A percentile compares a stretch with the other conserved stretches of the same genome.
phyloP scores from a whole-genome alignment of 176 grass and related monocot species.

The Avena atlantica region DNA sequence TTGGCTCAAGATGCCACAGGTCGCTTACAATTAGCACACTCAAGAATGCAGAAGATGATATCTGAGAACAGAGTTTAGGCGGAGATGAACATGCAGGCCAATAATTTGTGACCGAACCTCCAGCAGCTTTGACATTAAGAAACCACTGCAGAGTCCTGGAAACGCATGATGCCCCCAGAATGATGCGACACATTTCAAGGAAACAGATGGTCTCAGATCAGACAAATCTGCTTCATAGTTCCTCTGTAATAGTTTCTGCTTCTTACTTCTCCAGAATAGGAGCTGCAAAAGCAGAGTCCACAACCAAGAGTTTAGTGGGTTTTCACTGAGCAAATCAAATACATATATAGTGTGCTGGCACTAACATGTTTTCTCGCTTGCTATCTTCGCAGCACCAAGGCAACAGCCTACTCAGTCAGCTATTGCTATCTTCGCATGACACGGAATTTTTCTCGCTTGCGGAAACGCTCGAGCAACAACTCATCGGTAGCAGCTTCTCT shows the following conservation, averaged over 20 bases:
- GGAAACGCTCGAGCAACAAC: slow-evolving; percentile 78
- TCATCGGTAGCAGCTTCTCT: slow-evolving; percentile 84
- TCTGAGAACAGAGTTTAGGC: not conserved
- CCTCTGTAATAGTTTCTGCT: slow-evolving; percentile 14
- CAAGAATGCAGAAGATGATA: not conserved
- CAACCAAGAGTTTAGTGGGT: not conserved
- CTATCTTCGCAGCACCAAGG: slow-evolving; percentile 8
- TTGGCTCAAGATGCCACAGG: not conserved
- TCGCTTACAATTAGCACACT: not conserved
- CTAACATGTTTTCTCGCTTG: slow-evolving; percentile 21
- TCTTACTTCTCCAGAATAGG: not conserved
- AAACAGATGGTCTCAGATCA: not conserved
- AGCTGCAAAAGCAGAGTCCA: slow-evolving; percentile 19
- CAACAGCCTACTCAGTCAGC: not conserved
- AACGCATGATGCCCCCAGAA: not conserved
- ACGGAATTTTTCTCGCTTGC: slow-evolving; percentile 79
- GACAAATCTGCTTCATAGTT: not conserved
- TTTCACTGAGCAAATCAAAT: not conserved
- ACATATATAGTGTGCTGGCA: not conserved
- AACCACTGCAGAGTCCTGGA: not conserved
- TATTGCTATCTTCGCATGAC: slow-evolving; percentile 61
- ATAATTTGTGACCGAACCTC: not conserved
- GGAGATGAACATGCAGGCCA: not conserved
- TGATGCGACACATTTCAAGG: not conserved
- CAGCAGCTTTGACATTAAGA: not conserved